Evolutionary conservation across 2,329 filamentous ascomycete species (phyloP).

Genomic region (Xylogone sp.): DNA sequence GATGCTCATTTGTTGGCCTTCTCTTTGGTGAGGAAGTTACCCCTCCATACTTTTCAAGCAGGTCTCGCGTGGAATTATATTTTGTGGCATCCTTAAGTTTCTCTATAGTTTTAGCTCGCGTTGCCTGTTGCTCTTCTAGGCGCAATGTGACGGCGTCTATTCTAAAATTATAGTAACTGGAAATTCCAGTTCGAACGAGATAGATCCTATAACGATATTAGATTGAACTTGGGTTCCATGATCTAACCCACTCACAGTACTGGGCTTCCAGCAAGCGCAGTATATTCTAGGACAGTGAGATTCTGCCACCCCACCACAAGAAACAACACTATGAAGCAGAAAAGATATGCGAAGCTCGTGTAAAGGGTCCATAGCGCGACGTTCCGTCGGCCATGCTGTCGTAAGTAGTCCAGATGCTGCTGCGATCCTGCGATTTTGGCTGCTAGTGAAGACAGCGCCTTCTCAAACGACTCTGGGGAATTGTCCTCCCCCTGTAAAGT

Average conservation of each 20-base stretch:
- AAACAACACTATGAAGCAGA: constrained; percentile 76
- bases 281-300: constrained; percentile 74
- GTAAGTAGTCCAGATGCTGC: constrained; percentile 67
- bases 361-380: constrained; percentile 90
- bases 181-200: constrained; percentile 60
- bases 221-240: background rate
- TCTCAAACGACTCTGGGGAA: constrained; percentile 91
- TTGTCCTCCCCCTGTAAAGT: constrained; percentile 63
- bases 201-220: constrained; percentile 65
- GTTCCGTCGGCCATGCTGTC: constrained; percentile 69
- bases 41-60: constrained; percentile 91
- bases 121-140: constrained; percentile 71
- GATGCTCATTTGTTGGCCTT: constrained; percentile 20
- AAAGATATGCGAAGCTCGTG: constrained; percentile 82
- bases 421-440: constrained; percentile 76
- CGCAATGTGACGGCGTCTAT: constrained; percentile 65
- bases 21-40: constrained; percentile 20
- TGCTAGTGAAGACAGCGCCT: constrained; percentile 77
- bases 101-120: constrained; percentile 84
- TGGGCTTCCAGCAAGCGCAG: constrained; percentile 73
- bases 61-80: constrained; percentile 89
- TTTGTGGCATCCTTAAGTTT: constrained; percentile 93
- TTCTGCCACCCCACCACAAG: constrained; percentile 82
- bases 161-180: constrained; percentile 76
- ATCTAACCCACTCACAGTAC: constrained; percentile 54